phyloP scores from a whole-genome alignment of 2,329 filamentous ascomycete species.

The Dothideomycetes sp. region DNA sequence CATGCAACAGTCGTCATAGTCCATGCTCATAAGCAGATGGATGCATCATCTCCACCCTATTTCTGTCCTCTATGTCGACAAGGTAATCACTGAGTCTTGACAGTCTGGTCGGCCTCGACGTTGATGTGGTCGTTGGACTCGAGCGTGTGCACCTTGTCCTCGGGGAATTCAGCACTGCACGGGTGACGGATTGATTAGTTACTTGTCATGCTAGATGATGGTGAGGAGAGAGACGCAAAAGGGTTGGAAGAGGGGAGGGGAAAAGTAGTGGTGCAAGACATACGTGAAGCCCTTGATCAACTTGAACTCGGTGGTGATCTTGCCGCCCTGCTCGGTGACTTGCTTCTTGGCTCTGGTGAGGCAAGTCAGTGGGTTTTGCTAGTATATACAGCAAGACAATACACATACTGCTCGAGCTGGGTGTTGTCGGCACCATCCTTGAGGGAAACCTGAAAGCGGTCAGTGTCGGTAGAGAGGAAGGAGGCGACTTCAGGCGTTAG shows the following conservation, averaged over 20 bases:
- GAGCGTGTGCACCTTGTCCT: constrained; percentile 56
- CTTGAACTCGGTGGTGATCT: constrained; percentile 72
- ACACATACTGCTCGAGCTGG: constrained; percentile 56
- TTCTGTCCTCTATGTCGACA: too few relatives aligned
- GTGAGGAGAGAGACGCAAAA: not conserved
- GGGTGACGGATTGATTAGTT: too few relatives aligned
- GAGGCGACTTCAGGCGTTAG: too few relatives aligned
- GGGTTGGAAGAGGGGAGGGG: too few relatives aligned
- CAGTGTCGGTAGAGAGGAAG: constrained; percentile 4
- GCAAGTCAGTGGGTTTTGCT: constrained; percentile 9
- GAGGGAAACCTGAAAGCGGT: constrained; percentile 56
- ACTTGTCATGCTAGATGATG: not conserved
- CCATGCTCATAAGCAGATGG: too few relatives aligned
- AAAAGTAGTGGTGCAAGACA: too few relatives aligned
- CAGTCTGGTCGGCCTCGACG: constrained; percentile 63
- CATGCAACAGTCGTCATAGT: too few relatives aligned
- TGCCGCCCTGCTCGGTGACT: constrained; percentile 64
- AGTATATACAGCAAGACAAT: not conserved
- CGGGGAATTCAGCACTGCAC: constrained; percentile 38
- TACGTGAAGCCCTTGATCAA: constrained; percentile 93
- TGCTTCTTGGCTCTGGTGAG: constrained; percentile 62
- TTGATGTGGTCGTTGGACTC: constrained; percentile 61
- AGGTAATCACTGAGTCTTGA: constrained; percentile 56
- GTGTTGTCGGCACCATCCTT: constrained; percentile 57
- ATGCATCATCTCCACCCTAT: too few relatives aligned